These are phyloP conservation scores for Neocatenulostroma microsporum DNA, from an alignment of 2,329 filamentous ascomycete species.

Conservation along the genomic window DNA sequence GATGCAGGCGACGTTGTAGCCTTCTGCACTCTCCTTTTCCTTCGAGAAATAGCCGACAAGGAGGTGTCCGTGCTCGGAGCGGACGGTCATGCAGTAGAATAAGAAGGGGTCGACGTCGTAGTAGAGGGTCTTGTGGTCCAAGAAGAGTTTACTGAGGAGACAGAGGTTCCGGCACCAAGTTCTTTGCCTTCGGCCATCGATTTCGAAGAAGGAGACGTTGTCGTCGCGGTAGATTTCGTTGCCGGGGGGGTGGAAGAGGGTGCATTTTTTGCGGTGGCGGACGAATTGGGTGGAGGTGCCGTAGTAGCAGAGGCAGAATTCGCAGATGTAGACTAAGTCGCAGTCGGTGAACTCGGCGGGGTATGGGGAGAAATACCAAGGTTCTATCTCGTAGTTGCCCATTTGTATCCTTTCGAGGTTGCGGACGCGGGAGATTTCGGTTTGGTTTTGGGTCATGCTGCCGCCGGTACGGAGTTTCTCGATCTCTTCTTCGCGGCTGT, in stretches of 20 bases:
- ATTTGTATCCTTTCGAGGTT: constrained; percentile 94
- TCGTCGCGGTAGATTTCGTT: constrained; percentile 82
- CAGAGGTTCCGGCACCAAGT: constrained; percentile 99
- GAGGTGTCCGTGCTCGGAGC: constrained; percentile 84
- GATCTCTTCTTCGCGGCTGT: constrained; percentile 82
- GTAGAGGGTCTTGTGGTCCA: constrained; percentile 97
- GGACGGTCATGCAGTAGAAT: constrained; percentile 95
- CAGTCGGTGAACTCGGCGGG: constrained; percentile 98
- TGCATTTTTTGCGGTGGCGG: constrained; percentile 91
- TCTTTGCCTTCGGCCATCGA: constrained; percentile 91
- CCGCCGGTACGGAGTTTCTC: constrained; percentile 91
- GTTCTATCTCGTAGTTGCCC: constrained; percentile 95
- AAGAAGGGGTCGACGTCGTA: constrained; percentile 96
- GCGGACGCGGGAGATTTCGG: constrained; percentile 89
- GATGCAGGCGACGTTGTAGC: constrained; percentile 95
- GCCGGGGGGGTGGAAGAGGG: constrained; percentile 90
- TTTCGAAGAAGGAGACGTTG: constrained; percentile 76
- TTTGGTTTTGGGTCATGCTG: constrained; percentile 98
- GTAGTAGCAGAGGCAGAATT: constrained; percentile 99
- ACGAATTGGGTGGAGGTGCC: constrained; percentile 97
- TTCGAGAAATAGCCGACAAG: constrained; percentile 99
- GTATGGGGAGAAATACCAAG: constrained; percentile 97
- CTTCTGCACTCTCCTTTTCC: constrained; percentile 60
- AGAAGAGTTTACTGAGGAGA: constrained; percentile 87
- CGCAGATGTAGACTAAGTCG: constrained; percentile 94